These are phyloP conservation scores for Artemisia tridentata DNA, from an alignment of 129 eudicot species.

Conservation along the genomic window DNA sequence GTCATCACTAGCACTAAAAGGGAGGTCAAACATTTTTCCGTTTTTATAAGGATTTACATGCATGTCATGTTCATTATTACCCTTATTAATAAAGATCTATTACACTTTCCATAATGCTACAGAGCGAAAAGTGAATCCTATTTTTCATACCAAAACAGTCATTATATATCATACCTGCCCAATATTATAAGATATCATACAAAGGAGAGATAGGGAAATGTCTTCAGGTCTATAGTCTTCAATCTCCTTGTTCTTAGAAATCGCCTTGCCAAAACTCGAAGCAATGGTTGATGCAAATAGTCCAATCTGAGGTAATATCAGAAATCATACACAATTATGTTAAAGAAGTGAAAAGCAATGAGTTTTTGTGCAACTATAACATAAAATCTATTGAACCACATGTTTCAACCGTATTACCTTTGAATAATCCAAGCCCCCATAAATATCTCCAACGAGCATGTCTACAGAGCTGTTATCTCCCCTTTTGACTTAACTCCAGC, in stretches of 20 bases:
- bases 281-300: conserved; percentile 98
- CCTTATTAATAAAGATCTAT: neutral
- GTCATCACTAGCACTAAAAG: too few species aligned
- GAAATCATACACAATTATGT: neutral
- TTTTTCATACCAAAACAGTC: conserved; percentile 16
- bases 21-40: too few species aligned
- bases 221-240: conserved; percentile 97
- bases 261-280: conserved; percentile 96
- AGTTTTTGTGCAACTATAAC: neutral
- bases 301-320: conserved; percentile 60
- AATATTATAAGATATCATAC: conserved; percentile 96
- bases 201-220: conserved; percentile 85
- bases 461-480: conserved; percentile 91
- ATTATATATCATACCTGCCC: conserved; percentile 69
- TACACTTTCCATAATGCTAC: neutral
- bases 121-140: neutral
- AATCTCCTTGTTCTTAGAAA: conserved; percentile 86
- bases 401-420: conserved; percentile 47
- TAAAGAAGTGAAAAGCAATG: neutral
- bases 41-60: neutral
- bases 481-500: conserved; percentile 86
- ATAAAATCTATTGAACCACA: conserved; percentile 6
- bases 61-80: neutral
- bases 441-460: conserved; percentile 97
- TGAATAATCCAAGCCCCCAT: conserved; percentile 96